A percentile compares a stretch with the other conserved stretches of the same genome.
Conservation (phyloP, 805 yeast species). For the Starmerella gropengiesseri region DNA sequence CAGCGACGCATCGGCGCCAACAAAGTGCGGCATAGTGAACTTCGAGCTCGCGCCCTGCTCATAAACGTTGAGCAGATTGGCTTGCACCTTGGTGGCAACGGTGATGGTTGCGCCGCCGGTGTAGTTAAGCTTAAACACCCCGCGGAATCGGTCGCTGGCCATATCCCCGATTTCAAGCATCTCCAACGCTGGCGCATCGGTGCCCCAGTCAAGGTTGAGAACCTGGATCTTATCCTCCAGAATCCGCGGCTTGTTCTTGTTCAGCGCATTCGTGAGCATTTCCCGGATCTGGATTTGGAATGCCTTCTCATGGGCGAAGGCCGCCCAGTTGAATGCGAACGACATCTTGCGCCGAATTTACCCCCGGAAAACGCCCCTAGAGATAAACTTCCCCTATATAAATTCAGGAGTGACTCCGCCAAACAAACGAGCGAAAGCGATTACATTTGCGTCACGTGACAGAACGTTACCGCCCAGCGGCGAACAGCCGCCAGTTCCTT, state of each 20-base stretch:
- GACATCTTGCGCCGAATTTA: slow-evolving; percentile 40
- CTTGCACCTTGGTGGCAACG: slow-evolving; percentile 69
- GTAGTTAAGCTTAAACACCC: slow-evolving; percentile 68
- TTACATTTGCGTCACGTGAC: too few species aligned
- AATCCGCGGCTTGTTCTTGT: slow-evolving; percentile 50
- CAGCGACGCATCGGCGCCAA: slow-evolving; percentile 54
- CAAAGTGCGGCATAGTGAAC: slow-evolving; percentile 58
- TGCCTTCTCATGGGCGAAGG: slow-evolving; percentile 55
- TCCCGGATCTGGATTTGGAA: slow-evolving; percentile 47
- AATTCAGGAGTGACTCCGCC: too few species aligned
- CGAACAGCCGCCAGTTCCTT: too few species aligned
- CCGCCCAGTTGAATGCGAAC: slow-evolving; percentile 66
- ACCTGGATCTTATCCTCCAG: slow-evolving; percentile 59
- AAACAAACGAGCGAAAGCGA: too few species aligned
- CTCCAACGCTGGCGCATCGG: slow-evolving; percentile 62
- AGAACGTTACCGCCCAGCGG: too few species aligned
- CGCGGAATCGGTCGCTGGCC: slow-evolving; percentile 64
- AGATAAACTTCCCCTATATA: not conserved
- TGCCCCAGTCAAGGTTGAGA: slow-evolving; percentile 61
- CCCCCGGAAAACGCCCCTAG: not conserved
- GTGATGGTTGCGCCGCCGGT: slow-evolving; percentile 67
- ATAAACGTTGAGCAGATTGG: slow-evolving; percentile 68
- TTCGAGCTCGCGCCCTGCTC: slow-evolving; percentile 30
- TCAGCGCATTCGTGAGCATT: slow-evolving; percentile 58
- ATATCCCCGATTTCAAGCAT: slow-evolving; percentile 75